Evolutionary conservation across 78 protist genomes (phyloP), one percentile per base, ranked within the genome.

Genomic region (Dictyostelium brefeldianum): DNA sequence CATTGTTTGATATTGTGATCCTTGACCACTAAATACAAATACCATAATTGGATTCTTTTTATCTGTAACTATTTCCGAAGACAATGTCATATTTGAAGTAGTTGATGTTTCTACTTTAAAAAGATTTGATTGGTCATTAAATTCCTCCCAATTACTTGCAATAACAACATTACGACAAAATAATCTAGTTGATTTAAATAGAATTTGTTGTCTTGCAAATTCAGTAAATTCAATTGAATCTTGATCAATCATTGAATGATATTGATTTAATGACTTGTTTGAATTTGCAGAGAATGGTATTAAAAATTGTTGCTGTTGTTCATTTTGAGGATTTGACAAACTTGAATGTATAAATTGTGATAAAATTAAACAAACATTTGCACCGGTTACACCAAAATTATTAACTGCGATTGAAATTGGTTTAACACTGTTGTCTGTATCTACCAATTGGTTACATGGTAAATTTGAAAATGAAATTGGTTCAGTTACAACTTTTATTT

Each of bases 311-410:
- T 57, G n/a, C n/a, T n/a, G n/a, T n/a, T n/a, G n/a, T n/a, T n/a
- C n/a, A n/a, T n/a, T n/a, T n/a, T n/a, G n/a, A n/a, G n/a, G n/a
- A n/a, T n/a, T n/a, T n/a, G n/a, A n/a, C n/a, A n/a, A n/a, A n/a
- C n/a, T n/a, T n/a, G n/a, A n/a, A n/a, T n/a, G n/a, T n/a, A n/a
- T n/a, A n/a, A n/a, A n/a, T n/a, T n/a, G n/a, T n/a, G 22, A 17
- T 18, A 94, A 51, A 25, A 94, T 18, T n/a, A 89, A 8, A 41
- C 96, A 97, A 36, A 77, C 79, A 57, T 96, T 96, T 50, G 98
- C 57, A 25, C 98, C 98, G 14, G 96, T 95, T 53, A 95, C 81
- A 22, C 98, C 98, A 78, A 96, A 96, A 41, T 92, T 80, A 29
- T 82, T 87, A 14, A 96, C 36, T 20, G 96, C 97, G 67, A 80